Evolutionary conservation across 2,329 filamentous ascomycete genomes (phyloP).

Genomic region (Colletotrichum falcatum): DNA sequence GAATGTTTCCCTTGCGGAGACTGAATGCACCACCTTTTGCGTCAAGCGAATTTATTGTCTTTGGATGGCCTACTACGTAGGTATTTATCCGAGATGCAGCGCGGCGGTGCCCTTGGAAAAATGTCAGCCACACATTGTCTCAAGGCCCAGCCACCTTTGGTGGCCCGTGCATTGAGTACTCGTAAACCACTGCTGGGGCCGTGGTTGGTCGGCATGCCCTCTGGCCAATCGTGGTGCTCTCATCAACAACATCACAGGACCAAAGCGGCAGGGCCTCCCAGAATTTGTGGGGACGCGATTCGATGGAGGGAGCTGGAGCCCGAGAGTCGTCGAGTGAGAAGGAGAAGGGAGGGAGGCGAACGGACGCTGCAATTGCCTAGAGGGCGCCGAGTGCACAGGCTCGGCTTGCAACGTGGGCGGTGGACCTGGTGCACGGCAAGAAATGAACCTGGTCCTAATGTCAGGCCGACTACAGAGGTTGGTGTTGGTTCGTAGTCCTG

Average conservation of each 20-base stretch:
- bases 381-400: constrained; percentile 22
- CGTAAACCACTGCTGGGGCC: constrained; percentile 16
- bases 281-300: constrained; percentile 16
- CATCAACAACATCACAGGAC: constrained; percentile 18
- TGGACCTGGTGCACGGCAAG: neutral
- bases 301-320: constrained; percentile 11
- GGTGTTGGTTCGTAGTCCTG: neutral
- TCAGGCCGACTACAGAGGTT: neutral
- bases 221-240: constrained; percentile 29
- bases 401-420: constrained; percentile 17
- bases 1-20: constrained; percentile 25
- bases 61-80: neutral
- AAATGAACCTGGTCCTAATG: constrained; percentile 11
- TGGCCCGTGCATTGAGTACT: constrained; percentile 30
- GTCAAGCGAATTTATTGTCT: constrained; percentile 12
- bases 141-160: constrained; percentile 24
- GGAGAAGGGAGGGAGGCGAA: constrained; percentile 28
- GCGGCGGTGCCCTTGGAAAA: neutral
- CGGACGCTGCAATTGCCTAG: constrained; percentile 13
- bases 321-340: constrained; percentile 18
- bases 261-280: constrained; percentile 35
- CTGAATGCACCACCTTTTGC: constrained; percentile 12
- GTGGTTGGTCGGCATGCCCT: constrained; percentile 18
- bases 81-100: constrained; percentile 2
- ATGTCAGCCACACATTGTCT: constrained; percentile 30